Conservation (phyloP, 148 eudicot species). For the Heliamphora exappendiculata region DNA sequence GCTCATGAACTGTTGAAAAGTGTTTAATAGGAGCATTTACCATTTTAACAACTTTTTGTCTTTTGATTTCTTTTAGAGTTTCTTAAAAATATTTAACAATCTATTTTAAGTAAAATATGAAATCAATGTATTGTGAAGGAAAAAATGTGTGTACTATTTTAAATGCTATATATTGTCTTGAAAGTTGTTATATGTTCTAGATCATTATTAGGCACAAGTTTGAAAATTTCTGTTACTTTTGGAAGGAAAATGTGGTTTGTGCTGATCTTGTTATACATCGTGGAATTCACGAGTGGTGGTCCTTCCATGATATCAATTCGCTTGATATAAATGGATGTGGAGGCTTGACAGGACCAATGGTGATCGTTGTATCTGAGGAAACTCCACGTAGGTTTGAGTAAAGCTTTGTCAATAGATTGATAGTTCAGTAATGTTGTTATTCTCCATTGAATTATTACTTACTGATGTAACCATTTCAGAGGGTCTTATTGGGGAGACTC, state of each 20-base stretch:
- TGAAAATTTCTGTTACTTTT: not conserved
- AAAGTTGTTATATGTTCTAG: not conserved
- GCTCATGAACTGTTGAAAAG: not conserved
- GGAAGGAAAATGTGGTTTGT: constrained; percentile 52
- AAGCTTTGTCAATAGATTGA: not conserved
- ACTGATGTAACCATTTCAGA: constrained; percentile 35
- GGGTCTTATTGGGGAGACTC: constrained; percentile 93
- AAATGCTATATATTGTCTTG: not conserved
- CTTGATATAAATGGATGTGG: constrained; percentile 46
- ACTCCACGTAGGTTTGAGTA: constrained; percentile 76
- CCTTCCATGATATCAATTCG: constrained; percentile 61
- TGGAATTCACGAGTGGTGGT: constrained; percentile 75
- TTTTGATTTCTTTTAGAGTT: not conserved
- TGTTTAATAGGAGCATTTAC: constrained; percentile 6
- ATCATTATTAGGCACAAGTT: not conserved
- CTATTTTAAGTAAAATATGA: not conserved
- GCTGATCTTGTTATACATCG: constrained; percentile 70
- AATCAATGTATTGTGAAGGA: not conserved
- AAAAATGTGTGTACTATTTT: not conserved
- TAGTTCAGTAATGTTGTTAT: not conserved
- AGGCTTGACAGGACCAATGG: constrained; percentile 77
- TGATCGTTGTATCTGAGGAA: constrained; percentile 88
- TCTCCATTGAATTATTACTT: constrained; percentile 14
- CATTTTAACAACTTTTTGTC: not conserved
- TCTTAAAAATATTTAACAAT: not conserved